Percentiles rank a stretch among this genome's conserved stretches.
Conservation (phyloP, 345 rosid genomes). For the Eucalyptus victrix region DNA sequence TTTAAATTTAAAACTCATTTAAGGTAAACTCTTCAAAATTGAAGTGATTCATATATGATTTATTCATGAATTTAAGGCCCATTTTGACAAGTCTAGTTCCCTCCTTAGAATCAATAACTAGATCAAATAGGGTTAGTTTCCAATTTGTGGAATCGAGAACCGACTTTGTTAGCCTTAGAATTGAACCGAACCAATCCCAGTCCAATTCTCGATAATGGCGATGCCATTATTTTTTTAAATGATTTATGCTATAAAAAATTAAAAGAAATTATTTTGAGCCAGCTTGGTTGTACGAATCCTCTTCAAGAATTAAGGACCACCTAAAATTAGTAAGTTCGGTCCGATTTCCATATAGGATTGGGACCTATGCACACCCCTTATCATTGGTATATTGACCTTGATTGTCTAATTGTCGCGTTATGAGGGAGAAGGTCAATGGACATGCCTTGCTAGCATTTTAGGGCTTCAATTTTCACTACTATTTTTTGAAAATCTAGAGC, state of each 20-base stretch:
- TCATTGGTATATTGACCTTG: background rate
- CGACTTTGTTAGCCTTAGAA: background rate
- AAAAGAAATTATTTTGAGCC: background rate
- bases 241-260: background rate
- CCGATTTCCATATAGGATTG: background rate
- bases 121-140: background rate
- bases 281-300: rapidly evolving
- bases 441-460: background rate
- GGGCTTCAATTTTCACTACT: background rate
- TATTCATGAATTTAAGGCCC: too few species aligned
- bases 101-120: background rate
- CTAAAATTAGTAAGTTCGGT: rapidly evolving
- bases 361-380: background rate
- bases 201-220: too few species aligned
- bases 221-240: background rate
- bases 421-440: background rate
- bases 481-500: background rate
- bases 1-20: too few species aligned
- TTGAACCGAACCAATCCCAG: background rate
- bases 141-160: background rate
- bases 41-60: too few species aligned
- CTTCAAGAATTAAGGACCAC: background rate
- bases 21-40: too few species aligned
- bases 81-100: background rate
- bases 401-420: background rate